Evolutionary conservation across 2,329 filamentous ascomycete species (phyloP).

Genomic region (Atkinsonella texensis): DNA sequence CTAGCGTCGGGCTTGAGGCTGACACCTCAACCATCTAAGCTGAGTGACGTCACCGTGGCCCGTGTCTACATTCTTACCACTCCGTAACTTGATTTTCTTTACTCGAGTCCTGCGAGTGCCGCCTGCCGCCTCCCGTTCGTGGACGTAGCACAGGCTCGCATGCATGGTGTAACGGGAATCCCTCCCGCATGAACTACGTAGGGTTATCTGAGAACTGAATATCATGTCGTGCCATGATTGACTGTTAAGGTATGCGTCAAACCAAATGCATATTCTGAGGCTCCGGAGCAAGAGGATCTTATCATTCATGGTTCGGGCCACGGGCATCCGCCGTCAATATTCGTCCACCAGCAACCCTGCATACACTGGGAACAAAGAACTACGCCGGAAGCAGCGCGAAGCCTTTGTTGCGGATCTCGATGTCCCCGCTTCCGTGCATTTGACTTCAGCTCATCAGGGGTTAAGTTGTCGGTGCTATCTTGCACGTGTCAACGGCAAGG

Average conservation of each 20-base stretch:
- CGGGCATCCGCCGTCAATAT: no score
- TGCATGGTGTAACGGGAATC: not conserved
- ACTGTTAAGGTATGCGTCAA: not conserved
- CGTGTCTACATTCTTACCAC: no score
- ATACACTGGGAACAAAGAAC: not conserved
- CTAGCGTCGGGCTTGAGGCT: not conserved
- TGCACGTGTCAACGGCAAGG: not conserved
- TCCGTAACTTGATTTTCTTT: not conserved
- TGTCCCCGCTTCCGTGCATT: not conserved
- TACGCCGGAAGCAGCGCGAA: not conserved
- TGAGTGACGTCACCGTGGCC: not conserved
- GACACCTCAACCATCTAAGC: not conserved
- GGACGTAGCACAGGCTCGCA: not conserved
- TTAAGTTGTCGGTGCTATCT: not conserved
- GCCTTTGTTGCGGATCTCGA: not conserved
- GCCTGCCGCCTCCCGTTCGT: not conserved
- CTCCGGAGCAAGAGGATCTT: not conserved
- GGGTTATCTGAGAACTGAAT: not conserved
- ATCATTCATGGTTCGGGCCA: not conserved
- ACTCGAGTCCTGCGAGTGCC: not conserved
- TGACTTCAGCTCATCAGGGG: not conserved
- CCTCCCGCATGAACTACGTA: not conserved
- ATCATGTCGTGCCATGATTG: not conserved
- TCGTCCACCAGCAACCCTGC: not conserved
- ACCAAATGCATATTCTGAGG: not conserved